Conservation (phyloP, 2,329 filamentous ascomycete species). For the Scedosporium dehoogii region DNA sequence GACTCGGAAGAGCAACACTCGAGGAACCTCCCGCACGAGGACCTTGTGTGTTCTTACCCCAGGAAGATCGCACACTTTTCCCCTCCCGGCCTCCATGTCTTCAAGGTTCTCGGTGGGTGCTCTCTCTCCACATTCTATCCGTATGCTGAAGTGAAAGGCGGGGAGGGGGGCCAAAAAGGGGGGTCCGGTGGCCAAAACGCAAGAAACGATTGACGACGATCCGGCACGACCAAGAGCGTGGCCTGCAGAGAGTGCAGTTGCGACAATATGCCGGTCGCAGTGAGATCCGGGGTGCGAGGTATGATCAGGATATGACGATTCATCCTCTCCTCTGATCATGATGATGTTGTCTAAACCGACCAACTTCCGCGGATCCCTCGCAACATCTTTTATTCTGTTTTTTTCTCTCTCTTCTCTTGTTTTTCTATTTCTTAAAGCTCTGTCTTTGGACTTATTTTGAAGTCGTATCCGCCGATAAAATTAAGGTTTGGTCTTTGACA, state of each 20-base stretch:
- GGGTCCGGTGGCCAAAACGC: not conserved
- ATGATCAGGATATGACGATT: not conserved
- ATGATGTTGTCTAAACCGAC: not conserved
- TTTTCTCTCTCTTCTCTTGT: no score
- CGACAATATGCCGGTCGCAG: not conserved
- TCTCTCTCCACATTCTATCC: not conserved
- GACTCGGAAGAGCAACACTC: not conserved
- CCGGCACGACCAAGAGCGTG: not conserved
- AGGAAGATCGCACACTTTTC: not conserved
- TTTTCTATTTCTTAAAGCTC: no score
- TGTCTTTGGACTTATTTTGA: no score
- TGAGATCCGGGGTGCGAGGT: not conserved
- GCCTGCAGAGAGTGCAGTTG: not conserved
- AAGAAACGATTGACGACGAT: slow-evolving; percentile 2
- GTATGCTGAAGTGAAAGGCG: not conserved
- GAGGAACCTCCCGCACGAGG: not conserved
- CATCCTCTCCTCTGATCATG: not conserved
- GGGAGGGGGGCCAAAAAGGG: not conserved
- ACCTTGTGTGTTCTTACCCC: not conserved
- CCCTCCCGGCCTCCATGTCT: not conserved
- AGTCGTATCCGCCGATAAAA: no score
- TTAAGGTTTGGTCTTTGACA: no score
- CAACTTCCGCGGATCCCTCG: not conserved
- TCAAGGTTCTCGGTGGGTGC: not conserved
- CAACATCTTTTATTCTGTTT: no score